Conservation (phyloP, 1,284 basidiomycete genomes). For the Microbotryomycetes sp. region DNA sequence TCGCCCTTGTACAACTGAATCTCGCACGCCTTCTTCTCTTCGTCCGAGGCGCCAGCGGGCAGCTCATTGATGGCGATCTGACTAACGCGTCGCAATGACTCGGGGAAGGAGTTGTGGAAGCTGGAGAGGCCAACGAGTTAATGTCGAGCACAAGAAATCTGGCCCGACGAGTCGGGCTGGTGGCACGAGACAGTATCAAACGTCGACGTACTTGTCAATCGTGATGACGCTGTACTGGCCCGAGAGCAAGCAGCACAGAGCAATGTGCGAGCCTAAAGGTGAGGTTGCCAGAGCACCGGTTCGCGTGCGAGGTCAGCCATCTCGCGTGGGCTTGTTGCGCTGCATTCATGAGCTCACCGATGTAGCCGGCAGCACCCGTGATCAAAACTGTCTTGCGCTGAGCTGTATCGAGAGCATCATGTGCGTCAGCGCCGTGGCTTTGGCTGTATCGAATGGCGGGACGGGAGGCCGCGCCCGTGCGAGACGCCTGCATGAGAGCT, state of each 20-base stretch:
- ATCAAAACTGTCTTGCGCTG: constrained; percentile 30
- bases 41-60: constrained; percentile 39
- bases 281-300: background rate
- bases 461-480: too few relatives aligned
- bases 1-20: constrained; percentile 67
- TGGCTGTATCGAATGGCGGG: too few relatives aligned
- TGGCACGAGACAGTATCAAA: background rate
- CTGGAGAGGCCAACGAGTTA: constrained; percentile 8
- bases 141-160: background rate
- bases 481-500: too few relatives aligned
- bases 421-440: background rate
- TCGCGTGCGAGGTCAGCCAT: background rate
- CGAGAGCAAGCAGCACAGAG: constrained; percentile 42
- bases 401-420: background rate
- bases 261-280: constrained; percentile 41
- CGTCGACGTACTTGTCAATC: constrained; percentile 36
- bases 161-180: background rate
- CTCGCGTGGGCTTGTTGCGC: background rate
- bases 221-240: constrained; percentile 42
- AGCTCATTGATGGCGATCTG: constrained; percentile 43
- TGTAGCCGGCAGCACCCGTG: constrained; percentile 34
- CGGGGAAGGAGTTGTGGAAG: constrained; percentile 46
- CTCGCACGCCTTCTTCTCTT: constrained; percentile 44
- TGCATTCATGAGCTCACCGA: constrained; percentile 22
- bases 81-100: constrained; percentile 43